Conservation (phyloP, 2,329 filamentous ascomycete species). For the Ophiostoma montium region DNA sequence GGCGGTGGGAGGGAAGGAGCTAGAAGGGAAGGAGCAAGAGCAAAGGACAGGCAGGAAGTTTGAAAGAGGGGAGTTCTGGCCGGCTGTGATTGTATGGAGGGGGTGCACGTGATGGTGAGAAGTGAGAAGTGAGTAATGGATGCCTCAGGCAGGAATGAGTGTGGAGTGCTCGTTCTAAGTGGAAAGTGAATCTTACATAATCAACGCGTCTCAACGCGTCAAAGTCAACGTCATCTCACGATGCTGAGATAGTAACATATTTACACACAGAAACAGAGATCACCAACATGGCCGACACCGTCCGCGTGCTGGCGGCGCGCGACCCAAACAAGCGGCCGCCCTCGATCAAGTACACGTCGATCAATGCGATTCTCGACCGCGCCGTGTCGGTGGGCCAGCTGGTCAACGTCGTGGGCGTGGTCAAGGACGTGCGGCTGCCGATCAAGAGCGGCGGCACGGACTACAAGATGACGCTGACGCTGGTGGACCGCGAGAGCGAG, state of each 20-base stretch:
- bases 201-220: too few relatives aligned
- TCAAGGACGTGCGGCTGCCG: background rate
- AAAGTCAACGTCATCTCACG: too few relatives aligned
- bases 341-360: background rate
- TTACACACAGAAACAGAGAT: too few relatives aligned
- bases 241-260: too few relatives aligned
- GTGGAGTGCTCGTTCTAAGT: too few relatives aligned
- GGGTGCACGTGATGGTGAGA: too few relatives aligned
- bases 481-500: background rate
- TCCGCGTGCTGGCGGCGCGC: background rate
- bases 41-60: too few relatives aligned
- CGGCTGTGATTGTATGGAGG: too few relatives aligned
- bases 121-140: too few relatives aligned
- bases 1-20: background rate
- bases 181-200: too few relatives aligned
- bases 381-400: background rate
- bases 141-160: too few relatives aligned
- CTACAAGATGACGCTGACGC: background rate
- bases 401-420: background rate
- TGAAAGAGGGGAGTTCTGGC: too few relatives aligned
- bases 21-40: conserved; percentile 10
- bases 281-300: background rate
- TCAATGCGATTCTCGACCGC: background rate
- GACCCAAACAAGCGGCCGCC: background rate
- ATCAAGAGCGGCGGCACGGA: background rate